A percentile compares a stretch with the other conserved stretches of the same genome.
Conservation (phyloP, 208 protist genomes). For the Crithidia fasciculata region DNA sequence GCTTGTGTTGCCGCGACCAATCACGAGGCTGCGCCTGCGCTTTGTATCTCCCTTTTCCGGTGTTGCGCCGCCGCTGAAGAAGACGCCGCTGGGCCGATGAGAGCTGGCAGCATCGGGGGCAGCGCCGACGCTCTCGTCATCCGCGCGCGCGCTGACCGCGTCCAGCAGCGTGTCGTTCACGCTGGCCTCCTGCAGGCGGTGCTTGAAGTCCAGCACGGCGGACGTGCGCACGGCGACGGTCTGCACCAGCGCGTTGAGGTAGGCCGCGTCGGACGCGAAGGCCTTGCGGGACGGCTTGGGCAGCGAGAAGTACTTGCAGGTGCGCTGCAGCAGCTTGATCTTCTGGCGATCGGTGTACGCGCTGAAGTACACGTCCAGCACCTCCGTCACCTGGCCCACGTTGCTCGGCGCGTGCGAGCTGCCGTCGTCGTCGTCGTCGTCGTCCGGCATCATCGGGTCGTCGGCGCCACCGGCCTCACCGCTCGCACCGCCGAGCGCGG, state of each 20-base stretch:
- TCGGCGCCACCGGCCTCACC: background rate
- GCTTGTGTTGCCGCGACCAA: background rate
- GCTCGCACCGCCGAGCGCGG: conserved; percentile 1
- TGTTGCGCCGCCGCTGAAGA: conserved; percentile 10
- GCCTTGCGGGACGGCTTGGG: conserved; percentile 6
- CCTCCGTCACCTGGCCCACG: conserved; percentile 10
- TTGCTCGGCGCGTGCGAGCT: conserved; percentile 1
- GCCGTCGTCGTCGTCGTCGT: background rate
- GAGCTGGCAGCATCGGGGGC: background rate
- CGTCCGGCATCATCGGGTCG: conserved; percentile 1
- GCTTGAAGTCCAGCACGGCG: conserved; percentile 36
- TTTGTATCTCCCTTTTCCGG: conserved; percentile 1
- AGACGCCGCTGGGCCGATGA: background rate
- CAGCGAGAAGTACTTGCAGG: conserved; percentile 38
- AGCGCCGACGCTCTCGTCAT: background rate
- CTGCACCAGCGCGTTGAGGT: conserved; percentile 22
- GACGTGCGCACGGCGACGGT: conserved; percentile 30
- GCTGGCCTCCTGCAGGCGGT: conserved; percentile 6
- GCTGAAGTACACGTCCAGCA: conserved; percentile 41
- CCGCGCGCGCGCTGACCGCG: background rate
- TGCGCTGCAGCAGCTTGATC: conserved; percentile 33
- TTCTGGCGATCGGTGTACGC: conserved; percentile 25
- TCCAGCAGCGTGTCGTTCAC: conserved; percentile 2
- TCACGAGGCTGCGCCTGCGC: background rate
- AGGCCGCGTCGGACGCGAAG: conserved; percentile 28